A percentile compares a stretch with the other conserved stretches of the same genome.
phyloP scores from a whole-genome alignment of 768 basidiomycete genomes.

The Rubroboletus satanas region DNA sequence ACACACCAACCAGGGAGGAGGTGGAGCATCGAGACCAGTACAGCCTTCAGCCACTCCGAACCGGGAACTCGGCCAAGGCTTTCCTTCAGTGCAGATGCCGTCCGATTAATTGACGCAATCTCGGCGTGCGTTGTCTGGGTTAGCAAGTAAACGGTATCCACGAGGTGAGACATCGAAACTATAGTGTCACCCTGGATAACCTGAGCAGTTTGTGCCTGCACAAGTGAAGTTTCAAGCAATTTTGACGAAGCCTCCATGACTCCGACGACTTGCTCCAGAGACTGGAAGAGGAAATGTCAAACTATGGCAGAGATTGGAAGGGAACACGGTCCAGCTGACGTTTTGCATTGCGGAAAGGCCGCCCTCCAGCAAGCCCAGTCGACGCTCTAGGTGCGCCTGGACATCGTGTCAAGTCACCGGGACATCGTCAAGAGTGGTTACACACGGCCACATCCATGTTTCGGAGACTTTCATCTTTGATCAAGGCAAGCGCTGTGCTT shows the following conservation, averaged over 20 bases:
- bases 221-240: slow-evolving; percentile 31
- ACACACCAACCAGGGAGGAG: slow-evolving; percentile 24
- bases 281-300: slow-evolving; percentile 19
- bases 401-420: slow-evolving; percentile 6
- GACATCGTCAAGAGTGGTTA: slow-evolving; percentile 1
- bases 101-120: slow-evolving; percentile 45
- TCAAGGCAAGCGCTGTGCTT: slow-evolving; percentile 22
- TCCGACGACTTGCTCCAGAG: slow-evolving; percentile 16
- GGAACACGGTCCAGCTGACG: slow-evolving; percentile 17
- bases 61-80: slow-evolving; percentile 21
- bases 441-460: slow-evolving; percentile 27
- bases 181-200: slow-evolving; percentile 36
- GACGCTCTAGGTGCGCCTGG: slow-evolving; percentile 31
- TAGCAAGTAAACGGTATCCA: slow-evolving; percentile 35
- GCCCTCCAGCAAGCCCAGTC: slow-evolving; percentile 24
- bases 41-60: slow-evolving; percentile 23
- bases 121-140: slow-evolving; percentile 39
- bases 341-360: slow-evolving; percentile 29
- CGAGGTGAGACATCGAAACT: slow-evolving; percentile 35
- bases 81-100: slow-evolving; percentile 32
- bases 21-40: slow-evolving; percentile 10
- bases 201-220: slow-evolving; percentile 31
- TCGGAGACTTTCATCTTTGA: slow-evolving; percentile 27
- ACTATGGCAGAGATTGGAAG: slow-evolving; percentile 7
- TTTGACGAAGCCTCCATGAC: slow-evolving; percentile 22